Evolutionary conservation across 2,329 filamentous ascomycete species (phyloP).

Genomic region (Colletotrichum horii): DNA sequence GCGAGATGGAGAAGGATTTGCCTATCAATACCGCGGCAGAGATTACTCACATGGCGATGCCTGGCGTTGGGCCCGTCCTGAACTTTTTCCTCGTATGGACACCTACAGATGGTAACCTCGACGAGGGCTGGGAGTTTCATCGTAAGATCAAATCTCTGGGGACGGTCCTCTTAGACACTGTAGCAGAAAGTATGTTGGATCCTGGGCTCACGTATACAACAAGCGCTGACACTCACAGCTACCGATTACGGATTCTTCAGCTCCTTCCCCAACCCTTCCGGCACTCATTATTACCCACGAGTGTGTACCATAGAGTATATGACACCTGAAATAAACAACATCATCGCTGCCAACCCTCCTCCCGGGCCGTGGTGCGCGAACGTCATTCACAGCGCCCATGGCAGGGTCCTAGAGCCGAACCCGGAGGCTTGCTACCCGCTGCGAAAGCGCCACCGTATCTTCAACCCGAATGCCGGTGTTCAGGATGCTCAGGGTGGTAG

Average conservation of each 20-base stretch:
- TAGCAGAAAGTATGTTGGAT: background rate
- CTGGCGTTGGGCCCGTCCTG: conserved; percentile 1
- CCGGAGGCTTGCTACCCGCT: conserved; percentile 26
- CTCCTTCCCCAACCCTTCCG: background rate
- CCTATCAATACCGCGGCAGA: conserved; percentile 22
- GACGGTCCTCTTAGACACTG: background rate
- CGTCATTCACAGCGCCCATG: conserved; percentile 8
- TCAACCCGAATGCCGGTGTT: conserved; percentile 25
- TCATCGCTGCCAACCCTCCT: background rate
- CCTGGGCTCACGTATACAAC: background rate
- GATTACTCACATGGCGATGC: background rate
- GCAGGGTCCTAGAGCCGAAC: background rate
- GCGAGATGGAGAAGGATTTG: conserved; percentile 28
- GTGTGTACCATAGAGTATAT: background rate
- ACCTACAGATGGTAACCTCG: background rate
- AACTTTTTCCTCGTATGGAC: conserved; percentile 9
- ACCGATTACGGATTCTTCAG: conserved; percentile 9
- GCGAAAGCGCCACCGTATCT: conserved; percentile 35
- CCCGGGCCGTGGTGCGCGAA: background rate
- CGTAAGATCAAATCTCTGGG: conserved; percentile 8
- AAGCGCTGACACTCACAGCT: background rate
- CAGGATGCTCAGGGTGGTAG: conserved; percentile 28
- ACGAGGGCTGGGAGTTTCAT: conserved; percentile 1
- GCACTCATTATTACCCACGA: background rate
- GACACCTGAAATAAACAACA: background rate